Evolutionary conservation across 2,329 filamentous ascomycete species (phyloP).

Genomic region (Sporothrix euskadiensis): DNA sequence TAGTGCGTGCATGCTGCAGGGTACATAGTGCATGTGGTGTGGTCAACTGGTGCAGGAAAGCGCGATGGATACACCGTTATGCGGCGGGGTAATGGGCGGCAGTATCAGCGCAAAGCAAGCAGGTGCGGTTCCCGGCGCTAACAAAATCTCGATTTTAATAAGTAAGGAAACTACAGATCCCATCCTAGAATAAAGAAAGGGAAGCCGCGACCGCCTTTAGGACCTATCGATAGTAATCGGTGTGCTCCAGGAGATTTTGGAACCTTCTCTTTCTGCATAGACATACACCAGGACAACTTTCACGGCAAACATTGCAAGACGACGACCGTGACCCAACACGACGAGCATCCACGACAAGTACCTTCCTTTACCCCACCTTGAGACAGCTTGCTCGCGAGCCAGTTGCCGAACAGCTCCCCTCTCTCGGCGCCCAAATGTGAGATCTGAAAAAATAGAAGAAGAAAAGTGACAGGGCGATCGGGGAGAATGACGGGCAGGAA

Average conservation of each 20-base stretch:
- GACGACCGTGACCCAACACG: background rate
- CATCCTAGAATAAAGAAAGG: background rate
- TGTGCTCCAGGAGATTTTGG: background rate
- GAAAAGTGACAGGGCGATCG: background rate
- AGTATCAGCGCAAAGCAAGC: background rate
- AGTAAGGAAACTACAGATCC: background rate
- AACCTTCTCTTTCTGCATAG: background rate
- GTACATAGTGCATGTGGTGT: background rate
- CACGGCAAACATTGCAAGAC: background rate
- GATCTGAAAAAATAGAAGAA: background rate
- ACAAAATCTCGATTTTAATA: conserved; percentile 14
- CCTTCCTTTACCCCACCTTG: background rate
- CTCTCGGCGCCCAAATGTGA: conserved; percentile 15
- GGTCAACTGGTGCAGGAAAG: background rate
- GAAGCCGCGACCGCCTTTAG: conserved; percentile 15
- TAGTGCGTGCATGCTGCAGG: background rate
- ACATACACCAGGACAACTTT: background rate
- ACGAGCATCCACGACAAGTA: background rate
- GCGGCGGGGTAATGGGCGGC: conserved; percentile 16
- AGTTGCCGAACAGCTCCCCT: background rate
- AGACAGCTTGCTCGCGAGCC: background rate
- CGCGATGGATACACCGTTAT: background rate
- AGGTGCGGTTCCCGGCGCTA: conserved; percentile 17
- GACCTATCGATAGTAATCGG: background rate
- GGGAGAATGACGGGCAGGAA: background rate